Evolutionary conservation across 768 basidiomycete species (phyloP).

Genomic region (Agaricus subrufescens): DNA sequence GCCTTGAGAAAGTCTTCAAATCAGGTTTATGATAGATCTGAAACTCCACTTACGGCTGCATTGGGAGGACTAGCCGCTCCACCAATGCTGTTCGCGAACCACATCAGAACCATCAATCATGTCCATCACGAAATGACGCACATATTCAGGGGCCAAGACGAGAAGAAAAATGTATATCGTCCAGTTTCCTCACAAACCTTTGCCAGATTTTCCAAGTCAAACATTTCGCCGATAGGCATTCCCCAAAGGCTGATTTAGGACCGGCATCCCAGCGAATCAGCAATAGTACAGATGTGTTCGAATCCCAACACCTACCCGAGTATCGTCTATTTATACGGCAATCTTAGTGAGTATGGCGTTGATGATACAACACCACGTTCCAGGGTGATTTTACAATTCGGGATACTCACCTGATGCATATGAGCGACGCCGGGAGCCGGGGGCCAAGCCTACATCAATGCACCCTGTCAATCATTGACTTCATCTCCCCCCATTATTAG

Average conservation of each 20-base stretch:
- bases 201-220: conserved; percentile 64
- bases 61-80: conserved; percentile 70
- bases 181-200: conserved; percentile 50
- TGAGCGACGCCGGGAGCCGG: conserved; percentile 32
- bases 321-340: conserved; percentile 38
- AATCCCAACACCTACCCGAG: conserved; percentile 40
- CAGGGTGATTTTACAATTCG: neutral
- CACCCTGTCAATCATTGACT: neutral
- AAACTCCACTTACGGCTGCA: conserved; percentile 48
- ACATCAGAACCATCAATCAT: neutral
- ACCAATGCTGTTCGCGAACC: conserved; percentile 40
- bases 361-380: neutral
- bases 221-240: conserved; percentile 76
- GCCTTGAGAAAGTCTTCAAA: neutral
- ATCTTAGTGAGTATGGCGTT: conserved; percentile 1
- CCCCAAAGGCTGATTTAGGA: conserved; percentile 50
- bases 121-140: conserved; percentile 24
- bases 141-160: conserved; percentile 74
- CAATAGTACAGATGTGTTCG: no score
- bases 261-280: neutral
- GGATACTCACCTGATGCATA: conserved; percentile 50
- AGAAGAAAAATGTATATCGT: conserved; percentile 72
- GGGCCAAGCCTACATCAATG: conserved; percentile 41
- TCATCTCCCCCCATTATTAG: neutral
- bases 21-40: neutral